Conservation (phyloP, 1,284 basidiomycete genomes). For the Ustilago lituana region DNA sequence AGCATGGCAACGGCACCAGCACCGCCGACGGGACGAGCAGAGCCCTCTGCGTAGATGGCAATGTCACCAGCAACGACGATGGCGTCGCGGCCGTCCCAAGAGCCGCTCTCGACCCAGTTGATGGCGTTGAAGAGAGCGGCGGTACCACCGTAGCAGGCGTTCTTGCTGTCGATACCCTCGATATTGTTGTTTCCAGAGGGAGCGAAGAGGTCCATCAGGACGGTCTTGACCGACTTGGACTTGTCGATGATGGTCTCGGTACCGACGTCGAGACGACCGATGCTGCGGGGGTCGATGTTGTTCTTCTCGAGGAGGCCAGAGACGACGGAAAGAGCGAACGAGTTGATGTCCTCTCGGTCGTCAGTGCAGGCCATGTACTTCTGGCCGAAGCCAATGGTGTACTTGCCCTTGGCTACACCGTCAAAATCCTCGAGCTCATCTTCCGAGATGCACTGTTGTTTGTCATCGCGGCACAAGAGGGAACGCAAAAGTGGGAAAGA, state of each 20-base stretch:
- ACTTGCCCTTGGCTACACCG: conserved; percentile 93
- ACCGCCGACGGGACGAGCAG: conserved; percentile 93
- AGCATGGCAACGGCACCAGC: conserved; percentile 94
- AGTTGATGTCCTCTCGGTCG: conserved; percentile 96
- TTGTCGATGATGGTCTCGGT: conserved; percentile 99
- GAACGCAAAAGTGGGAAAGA: background rate
- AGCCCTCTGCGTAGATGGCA: conserved; percentile 96
- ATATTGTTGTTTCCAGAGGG: conserved; percentile 93
- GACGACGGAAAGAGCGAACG: conserved; percentile 82
- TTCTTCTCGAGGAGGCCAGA: conserved; percentile 89
- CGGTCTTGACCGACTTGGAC: conserved; percentile 98
- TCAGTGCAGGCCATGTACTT: conserved; percentile 98
- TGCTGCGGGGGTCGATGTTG: conserved; percentile 93
- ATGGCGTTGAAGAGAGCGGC: conserved; percentile 97
- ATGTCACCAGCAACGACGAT: conserved; percentile 98
- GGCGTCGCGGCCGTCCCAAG: conserved; percentile 98
- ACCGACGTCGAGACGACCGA: conserved; percentile 96
- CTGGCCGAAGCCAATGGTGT: conserved; percentile 98
- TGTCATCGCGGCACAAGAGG: background rate
- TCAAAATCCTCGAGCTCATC: conserved; percentile 82
- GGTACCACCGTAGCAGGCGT: conserved; percentile 98
- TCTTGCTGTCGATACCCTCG: conserved; percentile 98
- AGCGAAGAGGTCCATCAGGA: conserved; percentile 97
- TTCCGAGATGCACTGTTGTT: conserved; percentile 65
- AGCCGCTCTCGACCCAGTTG: conserved; percentile 89